These are phyloP conservation scores for Phytophthora lateralis DNA, from an alignment of 352 stramenopile species.

Conservation along the genomic window DNA sequence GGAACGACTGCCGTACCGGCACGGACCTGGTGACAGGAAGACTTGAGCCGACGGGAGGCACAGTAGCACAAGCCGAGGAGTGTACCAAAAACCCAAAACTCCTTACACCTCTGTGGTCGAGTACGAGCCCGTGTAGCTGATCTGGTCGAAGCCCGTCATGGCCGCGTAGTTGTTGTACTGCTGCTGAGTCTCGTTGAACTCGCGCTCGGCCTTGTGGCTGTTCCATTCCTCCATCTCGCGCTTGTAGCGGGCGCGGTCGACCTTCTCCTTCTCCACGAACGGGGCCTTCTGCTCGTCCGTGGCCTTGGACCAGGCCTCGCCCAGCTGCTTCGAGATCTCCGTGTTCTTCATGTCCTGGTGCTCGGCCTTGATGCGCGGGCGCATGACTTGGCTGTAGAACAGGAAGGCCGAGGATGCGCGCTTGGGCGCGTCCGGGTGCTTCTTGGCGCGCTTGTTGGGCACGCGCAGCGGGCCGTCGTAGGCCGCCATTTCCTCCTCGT, in stretches of 20 bases:
- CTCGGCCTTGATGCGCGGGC: slow-evolving; percentile 88
- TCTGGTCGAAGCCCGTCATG: slow-evolving; percentile 85
- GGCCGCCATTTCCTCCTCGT: slow-evolving; percentile 93
- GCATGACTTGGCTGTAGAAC: slow-evolving; percentile 93
- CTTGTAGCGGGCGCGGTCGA: slow-evolving; percentile 93
- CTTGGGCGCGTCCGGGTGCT: slow-evolving; percentile 94
- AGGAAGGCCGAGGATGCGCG: slow-evolving; percentile 94
- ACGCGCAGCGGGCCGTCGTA: slow-evolving; percentile 92
- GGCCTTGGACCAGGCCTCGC: slow-evolving; percentile 92
- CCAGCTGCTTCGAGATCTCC: slow-evolving; percentile 95
- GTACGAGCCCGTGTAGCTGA: slow-evolving; percentile 76
- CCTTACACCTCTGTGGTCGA: slow-evolving; percentile 69
- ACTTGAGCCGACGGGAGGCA: neutral
- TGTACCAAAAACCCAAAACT: slow-evolving; percentile 14
- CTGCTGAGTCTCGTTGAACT: slow-evolving; percentile 84
- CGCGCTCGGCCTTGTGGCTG: slow-evolving; percentile 80
- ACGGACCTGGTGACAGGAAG: neutral
- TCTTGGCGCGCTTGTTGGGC: slow-evolving; percentile 94
- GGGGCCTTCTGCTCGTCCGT: slow-evolving; percentile 90
- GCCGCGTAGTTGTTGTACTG: slow-evolving; percentile 82
- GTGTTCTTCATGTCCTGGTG: slow-evolving; percentile 96
- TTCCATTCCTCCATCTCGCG: slow-evolving; percentile 93
- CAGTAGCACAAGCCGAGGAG: slow-evolving; percentile 2
- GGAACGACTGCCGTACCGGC: slow-evolving; percentile 6
- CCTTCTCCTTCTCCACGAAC: slow-evolving; percentile 93